phyloP scores from a whole-genome alignment of 225 moss, liverwort and hornwort species.

The Lunularia cruciata region DNA sequence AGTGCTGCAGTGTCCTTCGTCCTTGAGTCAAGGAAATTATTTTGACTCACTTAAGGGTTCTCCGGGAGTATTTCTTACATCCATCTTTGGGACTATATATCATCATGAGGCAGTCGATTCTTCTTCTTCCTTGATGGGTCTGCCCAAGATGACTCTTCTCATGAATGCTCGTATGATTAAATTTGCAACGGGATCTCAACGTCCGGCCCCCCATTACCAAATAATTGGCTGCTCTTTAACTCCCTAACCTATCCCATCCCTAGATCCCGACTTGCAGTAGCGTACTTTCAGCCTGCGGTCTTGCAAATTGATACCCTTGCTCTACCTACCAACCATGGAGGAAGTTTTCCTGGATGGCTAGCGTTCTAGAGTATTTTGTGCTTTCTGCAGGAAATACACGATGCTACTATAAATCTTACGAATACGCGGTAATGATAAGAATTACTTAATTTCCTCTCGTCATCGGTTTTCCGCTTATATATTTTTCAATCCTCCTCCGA shows the following conservation, averaged over 20 bases:
- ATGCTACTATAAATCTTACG: too few species aligned
- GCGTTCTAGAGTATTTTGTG: too few species aligned
- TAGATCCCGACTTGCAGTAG: not conserved
- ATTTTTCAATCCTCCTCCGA: too few species aligned
- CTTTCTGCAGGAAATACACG: too few species aligned
- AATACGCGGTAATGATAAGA: too few species aligned
- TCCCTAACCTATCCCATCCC: not conserved
- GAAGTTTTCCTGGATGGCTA: too few species aligned
- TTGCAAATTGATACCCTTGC: too few species aligned
- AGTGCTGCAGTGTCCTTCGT: constrained; percentile 1
- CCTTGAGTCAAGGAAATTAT: constrained; percentile 10
- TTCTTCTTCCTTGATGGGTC: constrained; percentile 4
- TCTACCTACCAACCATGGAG: too few species aligned
- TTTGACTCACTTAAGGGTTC: not conserved
- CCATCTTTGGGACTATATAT: not conserved
- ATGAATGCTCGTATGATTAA: constrained; percentile 9
- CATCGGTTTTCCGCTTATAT: too few species aligned
- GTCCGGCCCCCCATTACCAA: not conserved
- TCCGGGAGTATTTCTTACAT: not conserved
- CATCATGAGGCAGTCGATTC: not conserved
- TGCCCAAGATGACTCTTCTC: constrained; percentile 1
- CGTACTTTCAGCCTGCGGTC: not conserved
- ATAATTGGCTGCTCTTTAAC: constrained; percentile 7
- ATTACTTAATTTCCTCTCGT: too few species aligned
- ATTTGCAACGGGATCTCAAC: not conserved